Evolutionary conservation across 306 rosid species (phyloP).

Genomic region (Biancaea sappan): DNA sequence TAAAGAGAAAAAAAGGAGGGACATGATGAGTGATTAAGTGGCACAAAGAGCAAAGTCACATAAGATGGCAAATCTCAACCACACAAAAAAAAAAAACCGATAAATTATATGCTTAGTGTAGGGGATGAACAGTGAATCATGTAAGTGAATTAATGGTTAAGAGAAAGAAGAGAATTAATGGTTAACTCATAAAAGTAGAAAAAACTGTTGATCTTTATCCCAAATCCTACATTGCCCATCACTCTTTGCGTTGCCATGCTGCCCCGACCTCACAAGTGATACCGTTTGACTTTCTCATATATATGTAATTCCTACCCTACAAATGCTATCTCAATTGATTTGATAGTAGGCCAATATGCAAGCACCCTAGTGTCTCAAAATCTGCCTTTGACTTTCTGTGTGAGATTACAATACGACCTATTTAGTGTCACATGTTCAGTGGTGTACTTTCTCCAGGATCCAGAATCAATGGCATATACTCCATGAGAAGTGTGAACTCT

Average conservation of each 20-base stretch:
- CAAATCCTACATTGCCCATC: slow-evolving; percentile 13
- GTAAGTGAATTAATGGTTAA: not conserved
- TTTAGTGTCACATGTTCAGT: slow-evolving; percentile 23
- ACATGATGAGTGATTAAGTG: slow-evolving; percentile 3
- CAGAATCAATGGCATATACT: too few species aligned
- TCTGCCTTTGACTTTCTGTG: slow-evolving; percentile 10
- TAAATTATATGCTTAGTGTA: too few species aligned
- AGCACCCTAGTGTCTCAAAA: not conserved
- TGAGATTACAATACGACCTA: not conserved
- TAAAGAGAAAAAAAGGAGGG: slow-evolving; percentile 9
- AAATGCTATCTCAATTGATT: slow-evolving; percentile 10
- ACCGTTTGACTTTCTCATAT: slow-evolving; percentile 9
- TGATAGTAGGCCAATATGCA: slow-evolving; percentile 14
- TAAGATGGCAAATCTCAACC: not conserved
- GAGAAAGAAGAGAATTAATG: not conserved
- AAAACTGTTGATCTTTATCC: slow-evolving; percentile 9
- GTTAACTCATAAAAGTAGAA: slow-evolving; percentile 4
- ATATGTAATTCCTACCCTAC: slow-evolving; percentile 19
- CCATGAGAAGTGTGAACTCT: too few species aligned
- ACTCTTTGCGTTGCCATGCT: not conserved
- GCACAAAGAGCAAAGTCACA: slow-evolving; percentile 29
- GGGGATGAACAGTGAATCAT: slow-evolving; percentile 5
- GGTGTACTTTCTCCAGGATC: not conserved
- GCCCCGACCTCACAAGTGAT: slow-evolving; percentile 11
- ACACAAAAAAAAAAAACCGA: slow-evolving; percentile 1